Base-by-base conservation (phyloP, 169 alveolate species). In the Plasmodium vivax region DNA sequence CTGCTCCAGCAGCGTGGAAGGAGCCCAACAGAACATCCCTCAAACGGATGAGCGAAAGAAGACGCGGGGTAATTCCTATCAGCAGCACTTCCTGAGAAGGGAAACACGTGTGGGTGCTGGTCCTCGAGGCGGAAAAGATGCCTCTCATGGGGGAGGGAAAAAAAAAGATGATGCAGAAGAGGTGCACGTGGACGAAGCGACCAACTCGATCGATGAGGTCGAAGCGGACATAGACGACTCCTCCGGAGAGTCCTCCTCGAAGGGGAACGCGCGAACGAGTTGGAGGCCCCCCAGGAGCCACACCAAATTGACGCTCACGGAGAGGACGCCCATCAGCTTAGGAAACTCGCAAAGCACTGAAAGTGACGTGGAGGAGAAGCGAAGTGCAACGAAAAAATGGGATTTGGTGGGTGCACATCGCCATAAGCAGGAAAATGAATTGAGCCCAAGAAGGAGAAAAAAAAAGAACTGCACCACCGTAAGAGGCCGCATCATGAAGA, bases 391-490 rank as follows among this genome's bases (percentile, higher is more conserved):
- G 27, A 3, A 51, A 51, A 51, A 75, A 23, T 45, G 38, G 9
- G 74, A 81, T 6, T 80, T 88, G 51, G 71, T 62, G 51, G 45
- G 47, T 14, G 2, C 68, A 41, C 79, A 88, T 43, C 71, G 83
- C 27, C 80, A 88, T 51, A 79, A 82, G 73, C 9, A 47, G 32
- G 30, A 41, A 82, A 92, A 83, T 71, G 85, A 75, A 45, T 8
- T 10, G 8, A 12, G 84, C 81, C 51, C 19, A 88, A 32, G 83
- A 88, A 19, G 91, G 82, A 80, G 82, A 43, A 43, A 43, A 85
- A 85, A 79, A 47, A 45, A 80, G 62, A 88, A 77, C 19, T 30
- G n/a, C 23, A 80, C 82, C 72, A 88, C 72, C 51, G 73, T 56
- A 4, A 88, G 82, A 23, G 32, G 56, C 16, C 7, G 12, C 34